These are phyloP conservation scores for Allium sativum DNA, from an alignment of 106 monocot species.

Conservation along the genomic window DNA sequence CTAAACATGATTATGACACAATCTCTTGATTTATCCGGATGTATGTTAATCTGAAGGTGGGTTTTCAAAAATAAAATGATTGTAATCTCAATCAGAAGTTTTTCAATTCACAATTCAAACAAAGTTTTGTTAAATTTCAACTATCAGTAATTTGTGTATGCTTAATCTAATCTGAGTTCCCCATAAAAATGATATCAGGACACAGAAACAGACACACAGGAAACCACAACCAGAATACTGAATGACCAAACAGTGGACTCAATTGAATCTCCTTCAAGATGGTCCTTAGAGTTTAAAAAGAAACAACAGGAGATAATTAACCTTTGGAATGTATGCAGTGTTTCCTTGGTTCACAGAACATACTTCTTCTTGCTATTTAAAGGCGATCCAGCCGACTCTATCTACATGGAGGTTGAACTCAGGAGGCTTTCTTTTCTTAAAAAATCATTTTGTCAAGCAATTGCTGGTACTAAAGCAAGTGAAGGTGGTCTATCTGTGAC, in stretches of 20 bases:
- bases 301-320: conserved; percentile 63
- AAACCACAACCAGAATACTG: conserved; percentile 29
- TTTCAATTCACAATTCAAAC: no score
- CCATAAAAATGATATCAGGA: conserved; percentile 5
- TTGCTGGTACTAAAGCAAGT: conserved; percentile 8
- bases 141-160: no score
- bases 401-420: conserved; percentile 98
- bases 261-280: conserved; percentile 49
- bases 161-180: neutral
- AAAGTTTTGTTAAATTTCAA: no score
- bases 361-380: conserved; percentile 87
- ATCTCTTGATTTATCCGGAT: no score
- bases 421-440: conserved; percentile 76
- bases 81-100: no score
- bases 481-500: conserved; percentile 18
- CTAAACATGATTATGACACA: no score
- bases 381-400: conserved; percentile 79
- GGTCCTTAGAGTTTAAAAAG: conserved; percentile 64
- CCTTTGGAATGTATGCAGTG: conserved; percentile 85
- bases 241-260: conserved; percentile 37
- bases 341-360: conserved; percentile 77
- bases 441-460: conserved; percentile 21
- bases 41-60: no score
- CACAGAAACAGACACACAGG: conserved; percentile 12
- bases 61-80: no score